phyloP scores from a whole-genome alignment of 305 asterid genomes.

The Fraxinus nigra region DNA sequence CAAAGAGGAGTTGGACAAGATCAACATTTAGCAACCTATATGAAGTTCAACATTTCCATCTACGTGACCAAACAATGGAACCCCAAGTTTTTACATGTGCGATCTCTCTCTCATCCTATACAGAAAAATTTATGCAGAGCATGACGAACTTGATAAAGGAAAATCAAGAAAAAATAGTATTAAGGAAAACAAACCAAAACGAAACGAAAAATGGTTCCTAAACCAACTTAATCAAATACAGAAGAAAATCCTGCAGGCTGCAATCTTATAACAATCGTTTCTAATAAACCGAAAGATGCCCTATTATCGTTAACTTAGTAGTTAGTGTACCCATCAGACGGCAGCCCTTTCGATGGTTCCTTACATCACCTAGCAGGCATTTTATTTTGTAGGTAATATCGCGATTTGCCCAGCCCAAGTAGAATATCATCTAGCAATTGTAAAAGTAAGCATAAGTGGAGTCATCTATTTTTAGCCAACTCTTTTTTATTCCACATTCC shows the following conservation, averaged over 20 bases:
- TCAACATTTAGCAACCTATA: neutral
- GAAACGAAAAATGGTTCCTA: neutral
- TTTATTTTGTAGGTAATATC: neutral
- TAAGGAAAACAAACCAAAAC: neutral
- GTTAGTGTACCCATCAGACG: neutral
- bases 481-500: constrained; percentile 53
- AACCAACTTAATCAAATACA: constrained; percentile 15
- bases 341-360: neutral
- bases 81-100: neutral
- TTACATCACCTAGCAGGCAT: neutral
- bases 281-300: neutral
- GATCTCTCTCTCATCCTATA: neutral
- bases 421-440: constrained; percentile 46
- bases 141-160: neutral
- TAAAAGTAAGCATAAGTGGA: constrained; percentile 32
- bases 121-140: neutral
- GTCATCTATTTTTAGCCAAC: constrained; percentile 61
- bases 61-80: neutral
- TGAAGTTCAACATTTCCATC: neutral
- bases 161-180: neutral
- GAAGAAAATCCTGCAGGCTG: neutral
- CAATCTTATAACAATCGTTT: neutral
- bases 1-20: neutral
- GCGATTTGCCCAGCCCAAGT: neutral
- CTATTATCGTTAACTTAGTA: no score